phyloP scores from a whole-genome alignment of 1,284 basidiomycete genomes.

The Microbotryum intermedium region DNA sequence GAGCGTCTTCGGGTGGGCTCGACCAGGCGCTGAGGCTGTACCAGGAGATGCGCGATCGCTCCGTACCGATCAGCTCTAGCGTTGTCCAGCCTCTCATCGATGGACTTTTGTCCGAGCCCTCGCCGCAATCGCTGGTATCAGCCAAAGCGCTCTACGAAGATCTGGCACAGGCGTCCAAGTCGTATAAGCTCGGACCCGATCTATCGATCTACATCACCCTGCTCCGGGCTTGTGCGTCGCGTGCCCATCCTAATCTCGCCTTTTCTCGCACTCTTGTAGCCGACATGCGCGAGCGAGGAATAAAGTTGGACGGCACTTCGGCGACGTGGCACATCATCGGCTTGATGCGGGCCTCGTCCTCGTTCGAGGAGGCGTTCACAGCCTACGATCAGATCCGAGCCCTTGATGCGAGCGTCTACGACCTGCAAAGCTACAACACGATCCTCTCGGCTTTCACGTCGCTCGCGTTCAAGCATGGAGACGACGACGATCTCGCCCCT shows the following conservation, averaged over 20 bases:
- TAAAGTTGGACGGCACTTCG: slow-evolving; percentile 11
- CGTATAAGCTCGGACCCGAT: slow-evolving; percentile 13
- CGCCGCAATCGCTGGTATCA: neutral
- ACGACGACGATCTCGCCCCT: slow-evolving; percentile 45
- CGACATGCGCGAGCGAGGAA: slow-evolving; percentile 20
- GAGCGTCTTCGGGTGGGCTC: neutral
- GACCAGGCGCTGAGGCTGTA: slow-evolving; percentile 17
- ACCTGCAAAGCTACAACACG: slow-evolving; percentile 19
- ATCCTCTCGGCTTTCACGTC: slow-evolving; percentile 28
- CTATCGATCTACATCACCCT: slow-evolving; percentile 18
- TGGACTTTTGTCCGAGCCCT: slow-evolving; percentile 6
- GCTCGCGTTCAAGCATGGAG: slow-evolving; percentile 41
- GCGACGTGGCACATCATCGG: slow-evolving; percentile 11
- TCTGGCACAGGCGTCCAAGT: slow-evolving; percentile 6
- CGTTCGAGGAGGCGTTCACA: slow-evolving; percentile 25
- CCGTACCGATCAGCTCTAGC: slow-evolving; percentile 15
- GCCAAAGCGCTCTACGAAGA: slow-evolving; percentile 27
- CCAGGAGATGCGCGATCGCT: slow-evolving; percentile 19
- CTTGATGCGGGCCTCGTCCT: slow-evolving; percentile 18
- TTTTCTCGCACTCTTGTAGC: slow-evolving; percentile 14
- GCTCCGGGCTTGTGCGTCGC: slow-evolving; percentile 20
- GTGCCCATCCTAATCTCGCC: slow-evolving; percentile 12
- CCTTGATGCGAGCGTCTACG: slow-evolving; percentile 14
- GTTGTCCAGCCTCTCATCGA: slow-evolving; percentile 26
- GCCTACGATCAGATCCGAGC: slow-evolving; percentile 29